These are phyloP conservation scores for Sugiyamaella mastotermitis DNA, from an alignment of 805 yeast genomes.

Conservation along the genomic window DNA sequence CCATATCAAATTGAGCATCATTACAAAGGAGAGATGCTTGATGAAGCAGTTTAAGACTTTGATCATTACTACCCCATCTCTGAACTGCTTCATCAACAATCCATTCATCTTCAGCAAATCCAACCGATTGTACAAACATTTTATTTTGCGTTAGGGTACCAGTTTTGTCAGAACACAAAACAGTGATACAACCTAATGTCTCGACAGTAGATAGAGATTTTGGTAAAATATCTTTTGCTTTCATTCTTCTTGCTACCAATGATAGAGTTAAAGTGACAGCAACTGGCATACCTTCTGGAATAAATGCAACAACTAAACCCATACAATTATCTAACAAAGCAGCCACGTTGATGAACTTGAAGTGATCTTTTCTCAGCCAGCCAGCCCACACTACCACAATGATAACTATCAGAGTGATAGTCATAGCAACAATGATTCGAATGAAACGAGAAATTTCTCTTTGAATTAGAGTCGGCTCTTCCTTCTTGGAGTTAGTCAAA, in stretches of 20 bases:
- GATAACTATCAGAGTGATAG: conserved; percentile 5
- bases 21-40: conserved; percentile 18
- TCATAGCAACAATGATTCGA: conserved; percentile 18
- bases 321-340: conserved; percentile 35
- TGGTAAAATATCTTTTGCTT: conserved; percentile 38
- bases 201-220: conserved; percentile 45
- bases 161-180: conserved; percentile 48
- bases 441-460: conserved; percentile 25
- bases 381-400: conserved; percentile 38
- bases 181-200: conserved; percentile 52
- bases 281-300: conserved; percentile 44
- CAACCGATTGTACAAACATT: conserved; percentile 27
- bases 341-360: conserved; percentile 38
- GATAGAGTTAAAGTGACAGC: conserved; percentile 47
- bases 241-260: conserved; percentile 44
- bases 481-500: conserved; percentile 35
- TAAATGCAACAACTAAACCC: conserved; percentile 41
- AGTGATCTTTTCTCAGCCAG: conserved; percentile 35
- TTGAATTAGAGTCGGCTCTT: conserved; percentile 30
- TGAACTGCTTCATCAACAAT: conserved; percentile 8
- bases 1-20: conserved; percentile 18
- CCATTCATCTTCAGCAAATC: conserved; percentile 12
- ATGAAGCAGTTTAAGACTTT: conserved; percentile 10
- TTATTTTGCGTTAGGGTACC: conserved; percentile 45
- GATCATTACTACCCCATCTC: not conserved